Evolutionary conservation across 2,329 filamentous ascomycete genomes (phyloP).

Genomic region (Aaosphaeria pasadenensis): DNA sequence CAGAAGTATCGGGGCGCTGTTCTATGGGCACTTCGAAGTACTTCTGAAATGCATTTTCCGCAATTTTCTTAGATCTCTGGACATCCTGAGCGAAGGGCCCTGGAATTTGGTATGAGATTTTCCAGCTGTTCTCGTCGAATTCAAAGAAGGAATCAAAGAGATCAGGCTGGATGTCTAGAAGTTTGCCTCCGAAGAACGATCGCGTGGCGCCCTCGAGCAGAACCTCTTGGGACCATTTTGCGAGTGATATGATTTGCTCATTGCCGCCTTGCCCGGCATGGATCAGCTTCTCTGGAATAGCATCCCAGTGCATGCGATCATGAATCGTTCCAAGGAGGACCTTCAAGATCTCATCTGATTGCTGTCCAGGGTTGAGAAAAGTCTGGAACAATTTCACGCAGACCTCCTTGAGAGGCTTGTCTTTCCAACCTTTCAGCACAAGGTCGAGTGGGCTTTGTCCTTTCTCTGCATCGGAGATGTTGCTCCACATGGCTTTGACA

Average conservation of each 20-base stretch:
- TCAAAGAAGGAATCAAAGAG: slow-evolving; percentile 5
- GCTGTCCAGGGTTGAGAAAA: neutral
- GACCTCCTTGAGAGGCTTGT: slow-evolving; percentile 1
- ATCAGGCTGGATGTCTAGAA: slow-evolving; percentile 3
- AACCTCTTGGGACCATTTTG: too few species aligned
- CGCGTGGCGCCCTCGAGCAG: too few species aligned
- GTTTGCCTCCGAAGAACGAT: neutral
- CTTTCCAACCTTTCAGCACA: neutral
- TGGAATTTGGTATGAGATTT: slow-evolving; percentile 9
- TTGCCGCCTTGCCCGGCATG: neutral
- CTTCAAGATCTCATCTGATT: neutral
- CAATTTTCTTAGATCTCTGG: too few species aligned
- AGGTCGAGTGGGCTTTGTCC: too few species aligned
- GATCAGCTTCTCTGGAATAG: neutral
- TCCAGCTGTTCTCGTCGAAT: slow-evolving; percentile 13
- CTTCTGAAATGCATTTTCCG: too few species aligned
- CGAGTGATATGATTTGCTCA: too few species aligned
- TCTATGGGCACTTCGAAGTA: too few species aligned
- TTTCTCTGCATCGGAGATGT: too few species aligned
- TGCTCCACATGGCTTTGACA: neutral
- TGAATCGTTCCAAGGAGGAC: slow-evolving; percentile 1
- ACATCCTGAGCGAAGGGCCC: slow-evolving; percentile 1
- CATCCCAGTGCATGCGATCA: slow-evolving; percentile 1
- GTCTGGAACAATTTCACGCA: slow-evolving; percentile 1
- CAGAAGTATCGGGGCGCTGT: too few species aligned